Evolutionary conservation across 2,329 filamentous ascomycete species (phyloP), one percentile per base, ranked within the genome.

Genomic region (Pseudonectria buxi): DNA sequence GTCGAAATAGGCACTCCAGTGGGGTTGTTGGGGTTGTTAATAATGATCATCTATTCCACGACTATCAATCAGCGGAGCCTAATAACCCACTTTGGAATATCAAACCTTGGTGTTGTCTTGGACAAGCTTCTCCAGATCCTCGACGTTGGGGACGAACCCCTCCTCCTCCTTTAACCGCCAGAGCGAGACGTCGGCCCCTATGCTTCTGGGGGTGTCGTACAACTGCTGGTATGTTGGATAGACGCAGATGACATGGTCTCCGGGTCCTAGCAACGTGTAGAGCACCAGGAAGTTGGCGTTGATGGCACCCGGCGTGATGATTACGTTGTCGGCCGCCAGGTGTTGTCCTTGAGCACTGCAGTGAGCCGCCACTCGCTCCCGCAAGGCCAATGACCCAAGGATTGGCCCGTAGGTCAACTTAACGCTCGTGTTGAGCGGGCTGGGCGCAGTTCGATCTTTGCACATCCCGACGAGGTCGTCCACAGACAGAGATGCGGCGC

Each of bases 171-270:
- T 72, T 7, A 86, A 69, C 54, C 75, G 78, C 87, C 87, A 94
- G 10, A 90, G 58, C 28, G 79, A 78, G 12, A 94, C 83, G 39
- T 86, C 76, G 1, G 85, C 86, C 0, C 87, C 86, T 5, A 94
- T 63, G 26, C 78, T 82, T 46, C 71, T 69, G 0, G 87, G 86
- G 1, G 94, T 75, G 9, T 78, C 68, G 54, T 90, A 92, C 2
- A 94, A 71, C 50, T 92, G 86, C 57, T 92, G 85, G 51, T 92
- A 94, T 1, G 86, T 90, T 10, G 88, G 87, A 55, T 88, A 86
- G 39, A 92, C 83, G 52, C 85, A 92, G 39, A 94, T 74, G 30
- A 90, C 83, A 68, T 94, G 87, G 54, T 94, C 86, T 1, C 80
- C 83, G 0, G 78, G 75, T 0, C 76, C 75, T 3, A 92, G 56